Evolutionary conservation across 2,329 filamentous ascomycete genomes (phyloP), one percentile per base, ranked within the genome.

Genomic region (Paraphaeosphaeria minitans): DNA sequence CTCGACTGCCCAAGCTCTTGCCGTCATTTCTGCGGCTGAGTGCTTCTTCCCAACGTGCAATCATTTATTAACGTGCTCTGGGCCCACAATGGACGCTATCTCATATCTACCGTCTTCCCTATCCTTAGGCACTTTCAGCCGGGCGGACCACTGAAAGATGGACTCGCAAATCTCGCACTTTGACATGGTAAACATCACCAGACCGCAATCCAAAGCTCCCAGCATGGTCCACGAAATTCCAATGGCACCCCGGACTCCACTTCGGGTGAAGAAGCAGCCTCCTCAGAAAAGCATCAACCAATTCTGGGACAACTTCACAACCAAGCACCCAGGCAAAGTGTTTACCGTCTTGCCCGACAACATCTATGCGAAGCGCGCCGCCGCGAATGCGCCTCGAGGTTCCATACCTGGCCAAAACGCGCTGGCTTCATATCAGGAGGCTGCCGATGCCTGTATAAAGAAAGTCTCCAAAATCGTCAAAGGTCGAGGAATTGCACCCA

Each of bases 321-420:
- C 87, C 53, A 90, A 88, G 69, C 83, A 83, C 27, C 90, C 89
- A 0, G 89, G 90, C 16, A 91, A 91, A 79, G 87, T 89, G 22
- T 89, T 87, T 31, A 89, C 86, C 0, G 82, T 92, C 46, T 83
- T 93, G 13, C 90, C 90, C 0, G 84, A 87, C 57, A 90, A 89
- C 64, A 80, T 84, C 6, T 88, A 89, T 70, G 84, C 85, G 35
- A 84, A 87, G 58, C 84, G 83, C 57, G 85, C 85, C 27, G 84
- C 85, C 29, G 83, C 84, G 53, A 27, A 84, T 78, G 81, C 83
- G 31, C 82, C 80, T 78, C 83, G 82, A 51, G 62, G 82, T 77
- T 55, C 82, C 4, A 79, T 84, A 10, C 83, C 83, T 24, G 89
- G 89, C 61, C 85, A 89, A 72, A 81, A 87, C 45, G 78, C 89